Evolutionary conservation across 371 early-diverging fungal species (phyloP), one percentile per base, ranked within the genome.

Genomic region (Apophysomyces sp.): DNA sequence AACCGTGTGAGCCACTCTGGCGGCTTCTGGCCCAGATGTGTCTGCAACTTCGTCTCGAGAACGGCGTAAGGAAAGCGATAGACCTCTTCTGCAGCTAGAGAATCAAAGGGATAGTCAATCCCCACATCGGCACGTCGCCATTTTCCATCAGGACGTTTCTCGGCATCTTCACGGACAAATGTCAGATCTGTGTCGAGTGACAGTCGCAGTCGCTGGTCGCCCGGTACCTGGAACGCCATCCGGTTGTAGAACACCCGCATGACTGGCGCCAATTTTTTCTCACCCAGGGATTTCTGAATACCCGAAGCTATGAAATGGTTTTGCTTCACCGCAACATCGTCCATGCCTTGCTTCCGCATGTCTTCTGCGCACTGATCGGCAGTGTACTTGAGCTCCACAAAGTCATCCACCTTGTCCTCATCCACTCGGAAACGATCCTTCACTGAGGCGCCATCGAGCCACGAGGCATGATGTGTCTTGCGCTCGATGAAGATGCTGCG

Each of bases 201-300:
- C 32, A 99, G 89, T 61, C 99, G 89, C 30, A 99, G 93, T 41
- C 92, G 87, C 12, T 97, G 92, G 75, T 97, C 98, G 39, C 96
- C 97, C 4, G 99, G 99, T 5, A 99, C 75, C 77, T 99, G 99
- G 87, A 99, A 99, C 2, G 99, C 99, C 13, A 96, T 98, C 71
- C 99, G 90, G 72, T 97, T 97, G 83, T 99, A 98, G 67, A 95
- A 96, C 0, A 97, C 95, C 49, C 99, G 91, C 68, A 94, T 75
- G 4, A 89, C 84, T 40, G 99, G 99, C n/a, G 80, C 73, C 24
- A 99, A 81, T 5, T 85, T 74, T 70, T 91, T 93, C 21, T 89
- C 81, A 2, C 72, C 62, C n/a, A 99, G 86, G 8, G 92, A 86
- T 7, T 80, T 66, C 67, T 93, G 95, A 37, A 98, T 85, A 61